Evolutionary conservation across 2,329 filamentous ascomycete genomes (phyloP).

Genomic region (Nigrospora oryzae): DNA sequence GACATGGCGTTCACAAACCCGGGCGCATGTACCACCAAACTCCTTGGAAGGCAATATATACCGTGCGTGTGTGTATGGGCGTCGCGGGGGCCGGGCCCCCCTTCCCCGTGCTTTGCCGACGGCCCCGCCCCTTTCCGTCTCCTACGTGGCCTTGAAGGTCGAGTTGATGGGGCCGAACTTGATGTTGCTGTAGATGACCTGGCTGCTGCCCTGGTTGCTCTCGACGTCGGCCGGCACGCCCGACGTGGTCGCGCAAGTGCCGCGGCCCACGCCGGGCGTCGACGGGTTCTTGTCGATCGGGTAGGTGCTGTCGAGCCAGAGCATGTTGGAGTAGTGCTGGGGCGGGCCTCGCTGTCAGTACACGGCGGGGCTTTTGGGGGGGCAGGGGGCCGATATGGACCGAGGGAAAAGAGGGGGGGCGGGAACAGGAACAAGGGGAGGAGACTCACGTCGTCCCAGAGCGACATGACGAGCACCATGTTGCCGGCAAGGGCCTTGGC

Average conservation of each 20-base stretch:
- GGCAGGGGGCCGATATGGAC: no score
- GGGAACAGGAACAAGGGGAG: slow-evolving; percentile 18
- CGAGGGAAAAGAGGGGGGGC: background rate
- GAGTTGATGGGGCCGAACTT: slow-evolving; percentile 36
- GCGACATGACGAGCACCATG: slow-evolving; percentile 53
- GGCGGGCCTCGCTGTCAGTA: no score
- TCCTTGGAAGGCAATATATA: no score
- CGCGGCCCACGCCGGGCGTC: slow-evolving; percentile 33
- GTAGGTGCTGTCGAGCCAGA: slow-evolving; percentile 52
- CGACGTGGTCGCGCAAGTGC: slow-evolving; percentile 33
- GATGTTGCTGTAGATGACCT: slow-evolving; percentile 39
- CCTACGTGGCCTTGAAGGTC: slow-evolving; percentile 21
- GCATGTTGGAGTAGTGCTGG: slow-evolving; percentile 45
- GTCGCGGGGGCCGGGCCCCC: no score
- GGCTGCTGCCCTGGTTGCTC: slow-evolving; percentile 23
- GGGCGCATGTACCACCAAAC: no score
- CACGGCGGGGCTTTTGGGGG: no score
- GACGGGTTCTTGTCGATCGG: slow-evolving; percentile 7
- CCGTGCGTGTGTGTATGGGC: no score
- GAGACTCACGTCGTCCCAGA: slow-evolving; percentile 43
- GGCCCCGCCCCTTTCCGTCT: background rate
- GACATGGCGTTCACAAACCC: no score
- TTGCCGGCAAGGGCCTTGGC: slow-evolving; percentile 39
- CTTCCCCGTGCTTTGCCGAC: no score
- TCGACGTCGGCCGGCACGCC: slow-evolving; percentile 38